phyloP scores from a whole-genome alignment of 1,284 basidiomycete species.

The Omphalotus olearius region DNA sequence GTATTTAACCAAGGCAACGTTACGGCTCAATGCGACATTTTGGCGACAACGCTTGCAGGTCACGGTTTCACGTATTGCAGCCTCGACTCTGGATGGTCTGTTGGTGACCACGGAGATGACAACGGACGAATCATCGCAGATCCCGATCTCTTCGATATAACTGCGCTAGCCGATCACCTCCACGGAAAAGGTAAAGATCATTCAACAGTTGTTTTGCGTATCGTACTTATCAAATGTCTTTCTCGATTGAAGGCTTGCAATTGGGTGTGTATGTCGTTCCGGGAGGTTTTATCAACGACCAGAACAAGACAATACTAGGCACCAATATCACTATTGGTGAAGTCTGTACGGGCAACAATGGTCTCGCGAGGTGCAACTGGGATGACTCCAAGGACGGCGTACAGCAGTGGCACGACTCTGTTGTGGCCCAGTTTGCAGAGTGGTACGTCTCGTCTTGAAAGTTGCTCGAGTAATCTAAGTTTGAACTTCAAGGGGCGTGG shows the following conservation, averaged over 20 bases:
- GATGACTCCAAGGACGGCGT: constrained; percentile 8
- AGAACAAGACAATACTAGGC: constrained; percentile 11
- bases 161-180: constrained; percentile 12
- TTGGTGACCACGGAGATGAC: constrained; percentile 12
- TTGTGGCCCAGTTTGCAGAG: constrained; percentile 10
- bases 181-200: constrained; percentile 5
- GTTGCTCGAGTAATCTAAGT: not conserved
- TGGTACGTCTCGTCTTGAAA: constrained; percentile 2
- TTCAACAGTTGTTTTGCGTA: not conserved
- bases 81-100: constrained; percentile 17
- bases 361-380: constrained; percentile 11
- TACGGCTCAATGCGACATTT: constrained; percentile 6
- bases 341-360: constrained; percentile 12
- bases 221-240: not conserved
- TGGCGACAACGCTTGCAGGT: constrained; percentile 1
- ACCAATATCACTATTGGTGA: constrained; percentile 11
- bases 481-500: constrained; percentile 10
- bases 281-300: constrained; percentile 10
- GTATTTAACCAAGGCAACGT: constrained; percentile 6
- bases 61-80: constrained; percentile 4
- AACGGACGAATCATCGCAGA: constrained; percentile 12
- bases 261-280: constrained; percentile 14
- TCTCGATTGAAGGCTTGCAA: constrained; percentile 1
- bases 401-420: constrained; percentile 14
- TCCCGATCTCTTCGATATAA: constrained; percentile 7